These are phyloP conservation scores for Fusarium udum DNA, from an alignment of 2,329 filamentous ascomycete genomes.

Conservation along the genomic window DNA sequence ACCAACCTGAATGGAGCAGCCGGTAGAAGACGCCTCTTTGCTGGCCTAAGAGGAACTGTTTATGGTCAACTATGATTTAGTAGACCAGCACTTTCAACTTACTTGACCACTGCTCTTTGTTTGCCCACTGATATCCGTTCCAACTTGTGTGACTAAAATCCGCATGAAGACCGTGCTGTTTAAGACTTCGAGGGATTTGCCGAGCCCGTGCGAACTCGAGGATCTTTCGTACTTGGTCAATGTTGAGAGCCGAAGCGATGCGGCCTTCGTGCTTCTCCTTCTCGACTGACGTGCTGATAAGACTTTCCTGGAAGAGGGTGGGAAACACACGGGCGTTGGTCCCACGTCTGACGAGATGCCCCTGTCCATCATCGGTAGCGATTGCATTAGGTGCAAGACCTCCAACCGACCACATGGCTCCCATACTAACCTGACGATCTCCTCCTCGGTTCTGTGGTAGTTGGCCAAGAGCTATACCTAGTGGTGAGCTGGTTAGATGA, in stretches of 20 bases:
- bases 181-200: slow-evolving; percentile 7
- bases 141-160: slow-evolving; percentile 36
- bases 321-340: slow-evolving; percentile 75
- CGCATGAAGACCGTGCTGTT: not conserved
- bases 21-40: slow-evolving; percentile 62
- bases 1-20: slow-evolving; percentile 78
- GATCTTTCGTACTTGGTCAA: slow-evolving; percentile 75
- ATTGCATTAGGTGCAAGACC: slow-evolving; percentile 67
- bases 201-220: slow-evolving; percentile 61
- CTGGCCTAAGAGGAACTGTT: slow-evolving; percentile 27
- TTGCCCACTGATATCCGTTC: slow-evolving; percentile 42
- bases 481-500: slow-evolving; percentile 11
- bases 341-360: slow-evolving; percentile 72
- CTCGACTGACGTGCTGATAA: slow-evolving; percentile 64
- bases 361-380: slow-evolving; percentile 70
- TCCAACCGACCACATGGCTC: slow-evolving; percentile 81
- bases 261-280: slow-evolving; percentile 75
- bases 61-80: slow-evolving; percentile 4
- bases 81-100: not conserved
- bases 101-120: slow-evolving; percentile 24
- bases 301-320: slow-evolving; percentile 57
- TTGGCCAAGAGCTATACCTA: slow-evolving; percentile 41
- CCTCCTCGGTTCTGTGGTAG: slow-evolving; percentile 36
- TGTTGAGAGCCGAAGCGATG: slow-evolving; percentile 81
- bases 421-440: slow-evolving; percentile 67